Percentiles rank a stretch among this genome's conserved stretches.
Evolutionary conservation across 805 yeast species (phyloP).

Genomic region (Candida coquimbonensis): DNA sequence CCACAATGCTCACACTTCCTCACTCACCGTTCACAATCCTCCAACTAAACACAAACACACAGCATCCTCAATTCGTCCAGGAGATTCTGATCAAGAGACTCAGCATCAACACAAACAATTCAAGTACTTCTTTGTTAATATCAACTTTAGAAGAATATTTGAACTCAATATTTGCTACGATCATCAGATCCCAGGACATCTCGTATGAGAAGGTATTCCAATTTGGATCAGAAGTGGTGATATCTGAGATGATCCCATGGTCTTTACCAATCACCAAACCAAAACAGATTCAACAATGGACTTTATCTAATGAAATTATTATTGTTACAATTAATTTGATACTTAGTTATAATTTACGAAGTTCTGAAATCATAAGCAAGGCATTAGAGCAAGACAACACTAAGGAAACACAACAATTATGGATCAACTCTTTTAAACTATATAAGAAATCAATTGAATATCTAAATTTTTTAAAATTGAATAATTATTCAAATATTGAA

Average conservation of each 20-base stretch:
- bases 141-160: slow-evolving; percentile 9
- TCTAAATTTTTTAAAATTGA: slow-evolving; percentile 8
- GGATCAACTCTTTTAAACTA: slow-evolving; percentile 16
- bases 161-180: slow-evolving; percentile 1
- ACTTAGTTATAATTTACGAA: slow-evolving; percentile 7
- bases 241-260: slow-evolving; percentile 14
- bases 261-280: slow-evolving; percentile 2
- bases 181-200: not conserved
- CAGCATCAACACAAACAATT: not conserved
- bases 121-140: slow-evolving; percentile 5
- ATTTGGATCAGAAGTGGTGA: not conserved
- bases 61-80: not conserved
- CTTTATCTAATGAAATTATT: slow-evolving; percentile 14
- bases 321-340: slow-evolving; percentile 10
- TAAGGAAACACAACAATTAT: slow-evolving; percentile 6
- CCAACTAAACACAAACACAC: not conserved
- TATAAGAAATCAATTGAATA: slow-evolving; percentile 15
- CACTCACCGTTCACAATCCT: slow-evolving; percentile 1
- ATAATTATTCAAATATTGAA: not conserved
- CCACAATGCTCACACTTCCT: slow-evolving; percentile 1
- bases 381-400: not conserved
- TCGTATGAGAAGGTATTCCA: not conserved
- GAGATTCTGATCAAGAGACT: slow-evolving; percentile 6
- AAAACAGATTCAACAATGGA: slow-evolving; percentile 10
- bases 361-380: slow-evolving; percentile 9